phyloP scores from a whole-genome alignment of 108 stramenopile genomes.

The Cyclostephanos invisitatus region DNA sequence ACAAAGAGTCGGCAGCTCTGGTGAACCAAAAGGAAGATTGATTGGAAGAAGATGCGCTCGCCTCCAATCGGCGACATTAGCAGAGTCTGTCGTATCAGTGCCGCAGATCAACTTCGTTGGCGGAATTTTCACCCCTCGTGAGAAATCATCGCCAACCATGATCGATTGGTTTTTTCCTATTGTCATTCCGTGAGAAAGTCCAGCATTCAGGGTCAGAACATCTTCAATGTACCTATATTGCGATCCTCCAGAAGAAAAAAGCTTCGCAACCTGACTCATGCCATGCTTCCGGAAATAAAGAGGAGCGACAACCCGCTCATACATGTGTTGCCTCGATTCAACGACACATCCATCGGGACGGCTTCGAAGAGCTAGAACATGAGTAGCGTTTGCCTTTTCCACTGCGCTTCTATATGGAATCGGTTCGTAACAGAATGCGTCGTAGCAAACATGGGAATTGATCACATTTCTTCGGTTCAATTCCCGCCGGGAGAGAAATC shows the following conservation, averaged over 20 bases:
- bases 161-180: constrained; percentile 18
- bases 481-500: constrained; percentile 23
- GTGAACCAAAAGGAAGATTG: constrained; percentile 34
- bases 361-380: constrained; percentile 50
- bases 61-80: constrained; percentile 29
- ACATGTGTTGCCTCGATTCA: constrained; percentile 49
- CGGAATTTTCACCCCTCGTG: constrained; percentile 46
- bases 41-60: constrained; percentile 50
- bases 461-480: constrained; percentile 26
- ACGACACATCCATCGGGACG: constrained; percentile 51
- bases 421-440: constrained; percentile 56
- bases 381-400: constrained; percentile 51
- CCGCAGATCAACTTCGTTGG: constrained; percentile 52
- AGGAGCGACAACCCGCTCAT: constrained; percentile 53
- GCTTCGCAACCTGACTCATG: constrained; percentile 45
- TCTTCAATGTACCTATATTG: constrained; percentile 61
- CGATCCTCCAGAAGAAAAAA: constrained; percentile 44
- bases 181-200: constrained; percentile 41
- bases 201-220: constrained; percentile 49
- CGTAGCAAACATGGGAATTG: constrained; percentile 48
- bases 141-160: not conserved
- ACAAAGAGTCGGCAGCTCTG: constrained; percentile 49
- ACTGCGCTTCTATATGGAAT: constrained; percentile 57
- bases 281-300: constrained; percentile 52
- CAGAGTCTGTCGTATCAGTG: constrained; percentile 14